phyloP scores from a whole-genome alignment of 805 yeast genomes.

The Yarrowia sp. region DNA sequence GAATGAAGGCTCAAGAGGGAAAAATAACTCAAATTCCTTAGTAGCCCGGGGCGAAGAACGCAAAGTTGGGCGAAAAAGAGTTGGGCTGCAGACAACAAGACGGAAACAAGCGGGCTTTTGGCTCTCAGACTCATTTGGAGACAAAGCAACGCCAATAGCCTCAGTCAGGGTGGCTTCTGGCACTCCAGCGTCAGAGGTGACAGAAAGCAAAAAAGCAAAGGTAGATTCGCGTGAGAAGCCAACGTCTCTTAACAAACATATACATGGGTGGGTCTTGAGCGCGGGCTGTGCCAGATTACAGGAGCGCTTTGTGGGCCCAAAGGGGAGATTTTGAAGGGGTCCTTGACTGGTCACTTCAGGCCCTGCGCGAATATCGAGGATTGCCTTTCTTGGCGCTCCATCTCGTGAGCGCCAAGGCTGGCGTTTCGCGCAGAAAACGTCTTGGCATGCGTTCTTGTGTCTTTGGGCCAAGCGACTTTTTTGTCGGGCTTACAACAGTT shows the following conservation, averaged over 20 bases:
- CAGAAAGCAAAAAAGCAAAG: not conserved
- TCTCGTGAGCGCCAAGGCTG: constrained; percentile 18
- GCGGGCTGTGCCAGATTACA: not conserved
- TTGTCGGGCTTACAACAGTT: constrained; percentile 16
- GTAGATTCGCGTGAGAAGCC: constrained; percentile 1
- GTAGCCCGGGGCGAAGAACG: constrained; percentile 17
- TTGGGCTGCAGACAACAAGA: constrained; percentile 9
- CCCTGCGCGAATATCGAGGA: constrained; percentile 6
- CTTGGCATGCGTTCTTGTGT: not conserved
- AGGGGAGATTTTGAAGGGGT: too few species aligned
- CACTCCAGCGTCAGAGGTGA: too few species aligned
- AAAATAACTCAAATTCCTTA: constrained; percentile 12
- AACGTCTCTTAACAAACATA: not conserved
- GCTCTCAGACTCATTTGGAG: not conserved
- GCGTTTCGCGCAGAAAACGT: not conserved
- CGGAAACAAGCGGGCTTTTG: constrained; percentile 12
- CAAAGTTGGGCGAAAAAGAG: not conserved
- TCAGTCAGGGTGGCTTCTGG: not conserved
- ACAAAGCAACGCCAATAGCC: not conserved
- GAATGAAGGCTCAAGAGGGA: constrained; percentile 13
- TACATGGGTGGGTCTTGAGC: not conserved
- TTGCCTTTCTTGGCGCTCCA: constrained; percentile 19
- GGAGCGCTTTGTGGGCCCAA: not conserved
- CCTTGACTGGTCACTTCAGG: too few species aligned
- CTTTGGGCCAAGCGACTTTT: not conserved